These are phyloP conservation scores for Pseudogymnoascus sp. DNA, from an alignment of 2,329 filamentous ascomycete species.

Conservation along the genomic window DNA sequence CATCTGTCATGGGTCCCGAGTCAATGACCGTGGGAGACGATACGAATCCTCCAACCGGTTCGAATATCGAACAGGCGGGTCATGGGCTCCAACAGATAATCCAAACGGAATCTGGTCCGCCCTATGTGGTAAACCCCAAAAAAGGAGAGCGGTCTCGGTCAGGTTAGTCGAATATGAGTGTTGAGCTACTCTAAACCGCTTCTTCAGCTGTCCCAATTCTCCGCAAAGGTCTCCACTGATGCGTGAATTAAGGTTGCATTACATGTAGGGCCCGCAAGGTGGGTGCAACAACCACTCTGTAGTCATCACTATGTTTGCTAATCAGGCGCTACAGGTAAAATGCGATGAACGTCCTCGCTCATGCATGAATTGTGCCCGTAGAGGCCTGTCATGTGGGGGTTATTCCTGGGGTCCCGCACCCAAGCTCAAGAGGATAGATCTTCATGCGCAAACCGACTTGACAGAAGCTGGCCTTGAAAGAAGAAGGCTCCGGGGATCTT, in stretches of 20 bases:
- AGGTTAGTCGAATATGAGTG: neutral
- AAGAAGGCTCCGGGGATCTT: constrained; percentile 21
- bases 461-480: constrained; percentile 23
- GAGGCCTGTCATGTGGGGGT: neutral
- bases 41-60: neutral
- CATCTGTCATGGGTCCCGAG: neutral
- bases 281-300: neutral
- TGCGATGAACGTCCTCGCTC: constrained; percentile 13
- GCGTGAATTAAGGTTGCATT: constrained; percentile 3
- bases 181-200: neutral
- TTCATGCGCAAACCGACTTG: constrained; percentile 3
- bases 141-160: neutral
- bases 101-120: neutral
- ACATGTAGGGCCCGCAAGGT: constrained; percentile 14
- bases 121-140: neutral
- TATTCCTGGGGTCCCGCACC: neutral
- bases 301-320: neutral
- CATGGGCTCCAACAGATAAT: neutral
- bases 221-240: neutral
- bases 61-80: neutral
- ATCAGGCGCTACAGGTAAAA: neutral
- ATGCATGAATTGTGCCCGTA: constrained; percentile 12
- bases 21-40: neutral
- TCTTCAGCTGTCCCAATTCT: neutral
- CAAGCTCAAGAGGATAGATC: neutral